Evolutionary conservation across 2,329 filamentous ascomycete genomes (phyloP), one percentile per base, ranked within the genome.

Genomic region (Calonectria pteridis): DNA sequence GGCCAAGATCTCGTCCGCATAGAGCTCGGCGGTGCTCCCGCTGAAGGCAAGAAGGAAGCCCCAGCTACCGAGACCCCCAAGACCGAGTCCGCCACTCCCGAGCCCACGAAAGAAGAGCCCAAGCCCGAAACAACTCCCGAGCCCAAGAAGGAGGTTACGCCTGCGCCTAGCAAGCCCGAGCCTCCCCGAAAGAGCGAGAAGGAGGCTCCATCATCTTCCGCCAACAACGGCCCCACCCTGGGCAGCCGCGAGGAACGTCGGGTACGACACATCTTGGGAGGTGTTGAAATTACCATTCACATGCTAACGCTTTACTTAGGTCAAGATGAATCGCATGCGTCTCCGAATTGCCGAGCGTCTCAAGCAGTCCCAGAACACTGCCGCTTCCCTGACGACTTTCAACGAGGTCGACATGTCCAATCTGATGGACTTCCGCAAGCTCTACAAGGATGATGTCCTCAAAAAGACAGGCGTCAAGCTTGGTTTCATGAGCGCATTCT

Each of bases 301-400:
- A 49, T 71, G 20, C 69, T 76, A 64, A 76, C 11, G 18, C 33
- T 64, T 11, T 67, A 28, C 76, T 70, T 80, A 97, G 94, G 95
- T 98, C 82, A 99, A 99, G 91, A 99, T 99, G 97, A 98, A 98
- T 89, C 95, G 97, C 77, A 99, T 99, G 97, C 95, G 97, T 78
- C 92, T 98, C 75, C 93, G 97, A 75, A 99, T 98, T 80, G 95
- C 97, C 65, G 97, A 99, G 89, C 95, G 97, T 80, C 91, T 99
- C 77, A 99, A 99, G 92, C 97, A 99, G 85, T 98, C 97, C 26
- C 97, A 99, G 85, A 99, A 99, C 88, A 98, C 97, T 2, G 96
- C 97, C 65, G 97, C 97, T 55, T 98, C 97, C 5, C 90, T 99
- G 67, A 98, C 97, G 62, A 99, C 97, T 31, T 99, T 99, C 91